These are phyloP conservation scores for Arthrobotrys sphaeroides DNA, from an alignment of 2,329 filamentous ascomycete species.

Conservation along the genomic window DNA sequence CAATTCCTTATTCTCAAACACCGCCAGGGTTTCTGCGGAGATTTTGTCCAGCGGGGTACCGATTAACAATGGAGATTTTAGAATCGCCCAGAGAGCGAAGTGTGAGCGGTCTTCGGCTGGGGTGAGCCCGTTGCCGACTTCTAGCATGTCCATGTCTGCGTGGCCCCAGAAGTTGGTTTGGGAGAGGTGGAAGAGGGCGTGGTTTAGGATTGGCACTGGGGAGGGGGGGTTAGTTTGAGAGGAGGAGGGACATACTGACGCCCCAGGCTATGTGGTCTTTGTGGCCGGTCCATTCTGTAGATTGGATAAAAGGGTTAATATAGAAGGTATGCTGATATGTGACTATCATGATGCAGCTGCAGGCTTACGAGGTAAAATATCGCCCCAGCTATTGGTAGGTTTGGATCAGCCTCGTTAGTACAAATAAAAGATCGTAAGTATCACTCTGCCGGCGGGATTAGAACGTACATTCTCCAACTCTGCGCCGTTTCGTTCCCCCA, in stretches of 20 bases:
- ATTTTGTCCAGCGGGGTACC: slow-evolving; percentile 61
- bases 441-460: background rate
- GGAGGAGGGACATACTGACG: slow-evolving; percentile 53
- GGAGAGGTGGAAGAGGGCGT: slow-evolving; percentile 60
- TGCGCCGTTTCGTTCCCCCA: slow-evolving; percentile 67
- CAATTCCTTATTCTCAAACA: slow-evolving; percentile 62
- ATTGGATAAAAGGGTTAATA: background rate
- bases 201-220: slow-evolving; percentile 60
- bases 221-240: background rate
- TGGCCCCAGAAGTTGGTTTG: slow-evolving; percentile 62
- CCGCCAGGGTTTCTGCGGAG: slow-evolving; percentile 60
- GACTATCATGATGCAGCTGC: too few species aligned
- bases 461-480: slow-evolving; percentile 62
- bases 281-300: slow-evolving; percentile 58
- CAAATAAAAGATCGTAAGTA: background rate
- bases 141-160: slow-evolving; percentile 61
- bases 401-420: background rate
- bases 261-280: slow-evolving; percentile 54
- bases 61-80: slow-evolving; percentile 63
- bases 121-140: slow-evolving; percentile 62
- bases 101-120: slow-evolving; percentile 59
- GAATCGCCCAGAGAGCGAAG: slow-evolving; percentile 62
- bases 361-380: slow-evolving; percentile 44
- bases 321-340: too few species aligned
- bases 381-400: slow-evolving; percentile 24